phyloP scores from a whole-genome alignment of 2,329 filamentous ascomycete genomes.

The Fusarium sterilihyphosum region DNA sequence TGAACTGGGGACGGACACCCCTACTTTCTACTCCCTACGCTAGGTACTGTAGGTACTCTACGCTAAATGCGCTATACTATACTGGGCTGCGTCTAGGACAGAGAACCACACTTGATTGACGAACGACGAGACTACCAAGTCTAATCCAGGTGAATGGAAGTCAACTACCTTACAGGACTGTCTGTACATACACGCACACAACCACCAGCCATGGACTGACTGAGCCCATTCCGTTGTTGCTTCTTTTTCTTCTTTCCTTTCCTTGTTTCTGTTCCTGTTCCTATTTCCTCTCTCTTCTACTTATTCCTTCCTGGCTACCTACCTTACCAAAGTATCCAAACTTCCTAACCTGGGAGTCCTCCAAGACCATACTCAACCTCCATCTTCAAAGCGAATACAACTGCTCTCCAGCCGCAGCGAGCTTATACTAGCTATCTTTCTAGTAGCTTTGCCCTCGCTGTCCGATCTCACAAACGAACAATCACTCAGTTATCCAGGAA shows the following conservation, averaged over 20 bases:
- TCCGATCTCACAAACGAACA: constrained; percentile 10
- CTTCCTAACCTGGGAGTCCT: constrained; percentile 5
- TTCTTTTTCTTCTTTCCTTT: constrained; percentile 34
- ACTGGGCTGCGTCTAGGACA: constrained; percentile 22
- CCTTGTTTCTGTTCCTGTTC: neutral
- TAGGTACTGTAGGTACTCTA: constrained; percentile 11
- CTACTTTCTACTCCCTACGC: constrained; percentile 23
- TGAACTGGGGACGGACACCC: constrained; percentile 14
- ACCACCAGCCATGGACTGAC: constrained; percentile 46
- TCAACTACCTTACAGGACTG: constrained; percentile 22
- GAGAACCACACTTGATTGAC: constrained; percentile 36
- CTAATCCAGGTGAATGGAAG: constrained; percentile 29
- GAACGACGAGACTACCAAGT: constrained; percentile 35
- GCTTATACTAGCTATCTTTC: neutral
- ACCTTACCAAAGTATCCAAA: neutral
- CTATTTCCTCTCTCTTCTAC: constrained; percentile 1
- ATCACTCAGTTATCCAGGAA: neutral
- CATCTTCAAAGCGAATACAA: constrained; percentile 11
- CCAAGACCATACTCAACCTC: constrained; percentile 6
- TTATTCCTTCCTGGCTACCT: constrained; percentile 9
- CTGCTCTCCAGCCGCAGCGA: constrained; percentile 16
- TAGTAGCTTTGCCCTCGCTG: neutral
- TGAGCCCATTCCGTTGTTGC: constrained; percentile 32
- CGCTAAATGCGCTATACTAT: constrained; percentile 18
- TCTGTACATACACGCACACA: constrained; percentile 38